phyloP scores from a whole-genome alignment of 805 yeast species.

The Candida alai region DNA sequence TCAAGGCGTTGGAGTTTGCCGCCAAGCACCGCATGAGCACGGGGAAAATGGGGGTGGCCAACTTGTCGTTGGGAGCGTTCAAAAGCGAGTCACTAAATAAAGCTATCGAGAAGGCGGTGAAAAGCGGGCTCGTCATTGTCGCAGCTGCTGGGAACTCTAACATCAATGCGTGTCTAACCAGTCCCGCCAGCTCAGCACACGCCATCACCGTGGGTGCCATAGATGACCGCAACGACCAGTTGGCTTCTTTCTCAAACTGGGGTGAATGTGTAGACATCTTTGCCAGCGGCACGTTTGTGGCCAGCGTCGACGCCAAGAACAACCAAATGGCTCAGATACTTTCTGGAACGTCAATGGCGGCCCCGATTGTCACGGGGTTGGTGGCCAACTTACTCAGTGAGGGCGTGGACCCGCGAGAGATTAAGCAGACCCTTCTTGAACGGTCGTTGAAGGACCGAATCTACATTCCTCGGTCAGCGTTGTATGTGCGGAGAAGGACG shows the following conservation, averaged over 20 bases:
- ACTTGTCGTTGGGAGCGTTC: constrained; percentile 76
- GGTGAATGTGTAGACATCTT: constrained; percentile 87
- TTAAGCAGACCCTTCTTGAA: constrained; percentile 41
- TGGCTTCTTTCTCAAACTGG: constrained; percentile 86
- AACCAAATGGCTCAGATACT: constrained; percentile 27
- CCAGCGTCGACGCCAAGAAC: constrained; percentile 30
- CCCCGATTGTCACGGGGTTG: constrained; percentile 71
- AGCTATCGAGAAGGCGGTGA: constrained; percentile 72
- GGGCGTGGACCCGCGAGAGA: constrained; percentile 42
- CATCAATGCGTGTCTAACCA: constrained; percentile 73
- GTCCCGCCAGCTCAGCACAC: constrained; percentile 75
- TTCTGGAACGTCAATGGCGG: constrained; percentile 81
- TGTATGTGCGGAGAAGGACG: constrained; percentile 47
- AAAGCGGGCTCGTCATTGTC: constrained; percentile 66
- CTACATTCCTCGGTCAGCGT: constrained; percentile 36
- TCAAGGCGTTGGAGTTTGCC: constrained; percentile 64
- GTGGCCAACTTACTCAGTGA: constrained; percentile 51
- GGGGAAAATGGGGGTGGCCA: constrained; percentile 55
- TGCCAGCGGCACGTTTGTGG: constrained; percentile 74
- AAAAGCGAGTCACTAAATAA: constrained; percentile 62
- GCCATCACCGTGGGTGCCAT: constrained; percentile 88
- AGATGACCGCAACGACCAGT: constrained; percentile 63
- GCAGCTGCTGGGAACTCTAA: constrained; percentile 88
- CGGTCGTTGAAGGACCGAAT: constrained; percentile 47
- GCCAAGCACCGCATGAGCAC: constrained; percentile 49